Conservation (phyloP, 768 basidiomycete genomes). For the Phallus indusiatus region DNA sequence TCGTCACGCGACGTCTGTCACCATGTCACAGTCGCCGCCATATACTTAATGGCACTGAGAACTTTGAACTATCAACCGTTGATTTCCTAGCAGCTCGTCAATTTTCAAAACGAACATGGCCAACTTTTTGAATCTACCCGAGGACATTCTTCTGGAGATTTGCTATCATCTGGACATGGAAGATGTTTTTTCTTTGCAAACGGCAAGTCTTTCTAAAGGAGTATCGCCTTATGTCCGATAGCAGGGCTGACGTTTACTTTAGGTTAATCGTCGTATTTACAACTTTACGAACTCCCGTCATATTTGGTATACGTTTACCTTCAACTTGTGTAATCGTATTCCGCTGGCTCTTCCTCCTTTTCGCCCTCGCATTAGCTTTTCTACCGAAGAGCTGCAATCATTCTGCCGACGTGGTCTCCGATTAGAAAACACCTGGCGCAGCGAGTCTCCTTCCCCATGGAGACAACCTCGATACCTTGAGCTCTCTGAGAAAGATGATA, state of each 20-base stretch:
- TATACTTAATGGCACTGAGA: not conserved
- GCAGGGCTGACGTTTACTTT: not conserved
- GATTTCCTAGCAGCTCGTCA: not conserved
- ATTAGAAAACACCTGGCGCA: slow-evolving; percentile 8
- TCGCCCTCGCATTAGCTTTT: not conserved
- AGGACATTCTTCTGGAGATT: slow-evolving; percentile 7
- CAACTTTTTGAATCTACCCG: not conserved
- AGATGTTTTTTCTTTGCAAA: slow-evolving; percentile 1
- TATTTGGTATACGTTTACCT: slow-evolving; percentile 2
- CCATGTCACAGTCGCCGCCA: not conserved
- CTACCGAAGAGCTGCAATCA: not conserved
- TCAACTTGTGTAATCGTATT: slow-evolving; percentile 1
- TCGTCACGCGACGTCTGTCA: too few relatives aligned
- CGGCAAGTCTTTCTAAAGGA: not conserved
- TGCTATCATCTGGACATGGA: slow-evolving; percentile 2
- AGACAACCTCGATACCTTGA: slow-evolving; percentile 3
- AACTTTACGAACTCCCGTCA: not conserved
- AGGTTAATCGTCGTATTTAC: slow-evolving; percentile 1
- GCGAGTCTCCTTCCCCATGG: not conserved
- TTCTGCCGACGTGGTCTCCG: not conserved
- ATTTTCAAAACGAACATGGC: not conserved
- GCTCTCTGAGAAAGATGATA: not conserved
- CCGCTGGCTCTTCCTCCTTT: slow-evolving; percentile 7
- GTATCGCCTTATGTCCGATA: not conserved
- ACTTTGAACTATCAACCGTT: too few relatives aligned